phyloP scores from a whole-genome alignment of 768 basidiomycete genomes.

The Boletus barrowsii region DNA sequence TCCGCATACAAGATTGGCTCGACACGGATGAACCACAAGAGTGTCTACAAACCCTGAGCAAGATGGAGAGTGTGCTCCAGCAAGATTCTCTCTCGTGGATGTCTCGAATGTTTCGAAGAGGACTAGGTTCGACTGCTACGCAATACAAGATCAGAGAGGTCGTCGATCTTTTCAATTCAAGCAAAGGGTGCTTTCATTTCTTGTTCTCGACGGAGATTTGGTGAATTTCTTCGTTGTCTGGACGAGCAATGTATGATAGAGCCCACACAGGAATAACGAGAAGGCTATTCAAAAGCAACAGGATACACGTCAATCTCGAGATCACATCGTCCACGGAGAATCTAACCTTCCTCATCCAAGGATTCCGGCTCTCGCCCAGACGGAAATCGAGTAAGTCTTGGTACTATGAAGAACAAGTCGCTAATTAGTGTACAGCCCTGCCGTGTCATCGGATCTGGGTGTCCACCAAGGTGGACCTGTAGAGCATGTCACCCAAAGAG shows the following conservation, averaged over 20 bases:
- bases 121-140: background rate
- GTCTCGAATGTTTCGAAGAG: background rate
- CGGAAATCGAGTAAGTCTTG: background rate
- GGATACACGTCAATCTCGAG: background rate
- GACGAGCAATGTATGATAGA: background rate
- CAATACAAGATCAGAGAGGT: background rate
- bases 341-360: no score
- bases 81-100: background rate
- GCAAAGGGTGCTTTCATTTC: background rate
- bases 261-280: background rate
- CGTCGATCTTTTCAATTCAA: background rate
- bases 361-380: background rate
- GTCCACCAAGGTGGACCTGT: no score
- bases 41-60: background rate
- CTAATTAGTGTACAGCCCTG: background rate
- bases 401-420: no score
- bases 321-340: background rate
- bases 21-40: background rate
- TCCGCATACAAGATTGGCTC: constrained; percentile 2
- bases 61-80: background rate
- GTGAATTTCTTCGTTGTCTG: background rate
- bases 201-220: background rate
- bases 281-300: background rate
- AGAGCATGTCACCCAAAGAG: no score
- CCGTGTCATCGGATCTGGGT: background rate